phyloP scores from a whole-genome alignment of 352 stramenopile genomes.

The Pythium chondricola region DNA sequence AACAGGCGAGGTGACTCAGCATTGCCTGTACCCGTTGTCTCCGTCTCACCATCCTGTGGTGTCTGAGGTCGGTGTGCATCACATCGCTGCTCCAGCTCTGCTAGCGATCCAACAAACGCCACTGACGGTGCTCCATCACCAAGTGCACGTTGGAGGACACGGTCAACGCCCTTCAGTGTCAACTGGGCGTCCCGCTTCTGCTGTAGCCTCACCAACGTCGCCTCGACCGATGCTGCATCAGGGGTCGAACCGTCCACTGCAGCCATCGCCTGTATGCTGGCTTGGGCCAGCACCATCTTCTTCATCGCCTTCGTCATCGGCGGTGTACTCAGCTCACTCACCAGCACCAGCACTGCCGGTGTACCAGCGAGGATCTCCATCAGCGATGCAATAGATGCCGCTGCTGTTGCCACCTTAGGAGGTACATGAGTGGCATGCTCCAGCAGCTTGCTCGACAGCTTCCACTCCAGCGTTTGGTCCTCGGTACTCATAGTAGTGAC shows the following conservation, averaged over 20 bases:
- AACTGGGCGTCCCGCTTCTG: constrained; percentile 10
- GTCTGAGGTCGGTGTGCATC: background rate
- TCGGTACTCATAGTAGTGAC: constrained; percentile 14
- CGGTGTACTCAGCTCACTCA: constrained; percentile 42
- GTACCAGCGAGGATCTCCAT: constrained; percentile 7
- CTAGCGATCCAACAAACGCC: constrained; percentile 27
- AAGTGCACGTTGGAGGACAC: constrained; percentile 32
- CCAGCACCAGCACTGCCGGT: constrained; percentile 27
- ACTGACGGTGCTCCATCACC: constrained; percentile 4
- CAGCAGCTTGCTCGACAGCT: constrained; percentile 35
- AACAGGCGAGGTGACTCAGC: constrained; percentile 21
- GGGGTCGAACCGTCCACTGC: background rate
- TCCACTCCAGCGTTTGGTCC: constrained; percentile 24
- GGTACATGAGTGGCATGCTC: constrained; percentile 40
- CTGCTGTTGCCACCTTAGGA: constrained; percentile 22
- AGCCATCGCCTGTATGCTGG: background rate
- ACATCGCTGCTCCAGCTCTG: constrained; percentile 6
- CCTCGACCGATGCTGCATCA: too few species aligned
- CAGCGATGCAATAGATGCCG: constrained; percentile 22
- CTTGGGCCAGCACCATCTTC: constrained; percentile 18
- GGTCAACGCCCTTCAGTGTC: constrained; percentile 25
- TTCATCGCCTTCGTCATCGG: constrained; percentile 41
- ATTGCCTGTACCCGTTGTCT: background rate
- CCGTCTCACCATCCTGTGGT: background rate
- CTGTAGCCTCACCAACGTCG: constrained; percentile 1